Evolutionary conservation across 2,329 filamentous ascomycete genomes (phyloP), one percentile per base, ranked within the genome.

Genomic region (Aspergillus brunneoviolaceus): DNA sequence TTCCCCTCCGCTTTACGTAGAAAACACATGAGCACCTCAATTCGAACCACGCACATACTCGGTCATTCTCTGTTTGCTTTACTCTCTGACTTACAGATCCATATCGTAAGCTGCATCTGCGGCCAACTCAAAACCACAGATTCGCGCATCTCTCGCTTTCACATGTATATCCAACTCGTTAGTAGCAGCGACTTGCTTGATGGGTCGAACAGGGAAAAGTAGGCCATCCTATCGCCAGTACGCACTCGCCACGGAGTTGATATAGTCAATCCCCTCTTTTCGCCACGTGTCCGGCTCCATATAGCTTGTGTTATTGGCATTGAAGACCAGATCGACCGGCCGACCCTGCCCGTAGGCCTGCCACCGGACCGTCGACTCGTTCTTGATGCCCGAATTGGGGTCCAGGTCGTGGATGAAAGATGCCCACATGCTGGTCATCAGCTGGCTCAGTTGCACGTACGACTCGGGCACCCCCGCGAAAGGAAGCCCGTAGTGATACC

Each of bases 341-440:
- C 72, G 63, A 2, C 69, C 65, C 2, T 72, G 61, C 0, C 71
- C 74, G 69, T 84, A 85, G 14, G 68, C 60, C 5, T 80, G 79
- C 82, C 81, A 85, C 16, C 69, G 67, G 29, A 70, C 60, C 33
- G 62, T 56, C 6, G 51, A 56, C 39, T 57, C 51, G 21, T 69
- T 65, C 19, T 64, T 65, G 33, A 62, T 59, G 23, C 67, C 69
- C 60, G 70, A 61, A 60, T 80, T 82, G 23, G 82, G 82, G 67
- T 82, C 74, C 21, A 77, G 68, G 49, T 73, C 74, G 52, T 78
- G 72, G 54, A 84, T 76, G 63, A 85, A 85, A 4, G 74, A 76
- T 25, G 80, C 77, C 83, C 83, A 85, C 76, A 81, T 81, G 53
- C 75, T 72, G 51, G 76, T 77, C 79, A 85, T 84, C 64, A 80